Percentiles rank a stretch among this genome's conserved stretches.
Evolutionary conservation across 495 filamentous ascomycete genomes (phyloP).

Genomic region (Aspergillus biplanus): DNA sequence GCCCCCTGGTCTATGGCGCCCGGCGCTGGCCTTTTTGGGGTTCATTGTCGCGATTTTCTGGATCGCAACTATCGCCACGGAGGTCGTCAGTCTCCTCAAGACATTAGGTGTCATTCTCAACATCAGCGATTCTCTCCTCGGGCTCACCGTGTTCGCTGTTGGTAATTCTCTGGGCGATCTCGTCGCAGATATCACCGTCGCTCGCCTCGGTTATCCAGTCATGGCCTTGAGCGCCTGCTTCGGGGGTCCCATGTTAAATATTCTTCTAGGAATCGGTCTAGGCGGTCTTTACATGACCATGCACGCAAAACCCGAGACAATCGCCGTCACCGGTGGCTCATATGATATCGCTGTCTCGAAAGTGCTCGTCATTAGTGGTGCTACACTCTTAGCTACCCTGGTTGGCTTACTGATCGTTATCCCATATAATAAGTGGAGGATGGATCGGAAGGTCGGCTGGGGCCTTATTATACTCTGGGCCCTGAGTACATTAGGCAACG

Average conservation of each 20-base stretch:
- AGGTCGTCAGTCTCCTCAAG: conserved; percentile 95
- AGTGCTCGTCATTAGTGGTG: conserved; percentile 79
- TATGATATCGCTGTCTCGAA: conserved; percentile 84
- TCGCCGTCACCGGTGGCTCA: conserved; percentile 40
- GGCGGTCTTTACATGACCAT: conserved; percentile 85
- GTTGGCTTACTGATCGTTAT: conserved; percentile 77
- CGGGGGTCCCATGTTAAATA: conserved; percentile 97
- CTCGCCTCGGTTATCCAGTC: conserved; percentile 88
- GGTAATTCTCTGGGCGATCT: conserved; percentile 95
- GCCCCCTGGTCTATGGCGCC: conserved; percentile 65
- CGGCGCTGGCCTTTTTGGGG: conserved; percentile 82
- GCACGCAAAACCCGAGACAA: conserved; percentile 30
- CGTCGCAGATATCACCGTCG: conserved; percentile 93
- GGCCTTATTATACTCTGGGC: conserved; percentile 82
- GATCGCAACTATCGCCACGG: conserved; percentile 95
- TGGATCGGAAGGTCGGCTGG: conserved; percentile 85
- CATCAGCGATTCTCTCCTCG: conserved; percentile 95
- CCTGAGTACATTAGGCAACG: conserved; percentile 80
- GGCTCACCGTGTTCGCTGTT: conserved; percentile 94
- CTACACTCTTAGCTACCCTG: conserved; percentile 80
- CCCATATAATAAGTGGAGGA: conserved; percentile 85
- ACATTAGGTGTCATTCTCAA: conserved; percentile 88
- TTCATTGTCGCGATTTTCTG: conserved; percentile 90
- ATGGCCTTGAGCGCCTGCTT: conserved; percentile 97
- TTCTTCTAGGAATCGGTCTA: conserved; percentile 89